Conservation (phyloP, 2,329 filamentous ascomycete species). For the Phaeoacremonium minimum region DNA sequence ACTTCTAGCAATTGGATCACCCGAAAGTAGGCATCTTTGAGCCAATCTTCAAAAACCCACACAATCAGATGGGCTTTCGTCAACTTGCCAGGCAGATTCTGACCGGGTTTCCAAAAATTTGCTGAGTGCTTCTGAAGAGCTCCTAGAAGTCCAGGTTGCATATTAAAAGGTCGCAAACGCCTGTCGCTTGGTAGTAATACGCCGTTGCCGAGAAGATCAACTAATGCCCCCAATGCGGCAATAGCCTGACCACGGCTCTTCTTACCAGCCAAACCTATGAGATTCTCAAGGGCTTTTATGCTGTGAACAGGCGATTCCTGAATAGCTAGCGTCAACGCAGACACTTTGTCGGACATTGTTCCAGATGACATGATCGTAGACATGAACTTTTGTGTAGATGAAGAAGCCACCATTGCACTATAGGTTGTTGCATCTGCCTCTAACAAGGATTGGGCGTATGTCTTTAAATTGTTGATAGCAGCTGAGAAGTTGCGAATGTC, state of each 20-base stretch:
- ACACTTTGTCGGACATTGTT: constrained; percentile 95
- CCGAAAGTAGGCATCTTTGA: constrained; percentile 92
- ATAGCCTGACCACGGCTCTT: constrained; percentile 90
- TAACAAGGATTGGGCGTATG: constrained; percentile 70
- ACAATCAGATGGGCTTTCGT: constrained; percentile 74
- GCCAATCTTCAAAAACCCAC: constrained; percentile 93
- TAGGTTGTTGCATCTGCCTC: constrained; percentile 77
- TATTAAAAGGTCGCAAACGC: constrained; percentile 73
- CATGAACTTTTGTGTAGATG: constrained; percentile 92
- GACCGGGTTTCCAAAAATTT: constrained; percentile 61
- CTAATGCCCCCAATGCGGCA: constrained; percentile 85
- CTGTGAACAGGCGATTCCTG: constrained; percentile 97
- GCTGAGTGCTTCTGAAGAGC: constrained; percentile 60
- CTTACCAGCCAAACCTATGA: constrained; percentile 82
- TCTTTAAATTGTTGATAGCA: constrained; percentile 50
- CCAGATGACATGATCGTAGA: constrained; percentile 95
- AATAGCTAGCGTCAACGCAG: constrained; percentile 85
- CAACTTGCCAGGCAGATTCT: constrained; percentile 68
- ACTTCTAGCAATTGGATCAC: constrained; percentile 85
- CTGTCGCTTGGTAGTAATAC: constrained; percentile 78
- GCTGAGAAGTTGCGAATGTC: constrained; percentile 36
- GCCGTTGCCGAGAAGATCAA: constrained; percentile 90
- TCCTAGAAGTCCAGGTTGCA: constrained; percentile 72
- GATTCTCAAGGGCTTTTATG: constrained; percentile 78
- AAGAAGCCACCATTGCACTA: constrained; percentile 66